Evolutionary conservation across 2,329 filamentous ascomycete genomes (phyloP).

Genomic region (Hymenoscyphus scutula): DNA sequence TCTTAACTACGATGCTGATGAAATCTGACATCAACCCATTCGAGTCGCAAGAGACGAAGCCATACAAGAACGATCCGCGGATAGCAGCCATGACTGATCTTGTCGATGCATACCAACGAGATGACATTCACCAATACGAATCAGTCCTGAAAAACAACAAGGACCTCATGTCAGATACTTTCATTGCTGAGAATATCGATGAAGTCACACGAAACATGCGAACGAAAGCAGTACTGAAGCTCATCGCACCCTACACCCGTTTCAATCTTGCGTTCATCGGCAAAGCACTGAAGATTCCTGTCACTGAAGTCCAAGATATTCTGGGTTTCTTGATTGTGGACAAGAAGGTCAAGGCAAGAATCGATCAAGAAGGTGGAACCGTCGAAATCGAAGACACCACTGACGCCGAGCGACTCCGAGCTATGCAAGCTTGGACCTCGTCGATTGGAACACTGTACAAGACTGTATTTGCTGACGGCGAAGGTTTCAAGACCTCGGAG

Average conservation of each 20-base stretch:
- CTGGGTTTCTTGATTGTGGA: conserved; percentile 92
- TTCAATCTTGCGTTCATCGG: conserved; percentile 89
- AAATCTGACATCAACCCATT: conserved; percentile 98
- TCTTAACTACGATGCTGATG: conserved; percentile 97
- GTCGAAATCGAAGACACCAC: conserved; percentile 74
- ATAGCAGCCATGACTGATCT: conserved; percentile 97
- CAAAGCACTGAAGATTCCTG: conserved; percentile 79
- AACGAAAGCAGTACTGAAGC: conserved; percentile 88
- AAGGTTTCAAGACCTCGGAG: conserved; percentile 55
- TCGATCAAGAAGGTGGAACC: conserved; percentile 83
- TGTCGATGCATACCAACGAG: conserved; percentile 92
- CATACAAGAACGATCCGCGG: conserved; percentile 91
- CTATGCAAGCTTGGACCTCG: conserved; percentile 69
- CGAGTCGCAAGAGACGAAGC: conserved; percentile 97
- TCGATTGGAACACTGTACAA: conserved; percentile 68
- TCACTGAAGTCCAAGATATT: conserved; percentile 89
- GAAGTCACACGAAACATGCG: conserved; percentile 98
- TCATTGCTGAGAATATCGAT: conserved; percentile 98
- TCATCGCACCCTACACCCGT: conserved; percentile 91
- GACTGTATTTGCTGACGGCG: conserved; percentile 73
- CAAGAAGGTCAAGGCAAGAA: conserved; percentile 79
- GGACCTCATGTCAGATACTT: conserved; percentile 85
- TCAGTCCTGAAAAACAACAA: conserved; percentile 81
- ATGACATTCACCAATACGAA: conserved; percentile 91
- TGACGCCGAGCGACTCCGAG: conserved; percentile 71